Conservation (phyloP, 208 protist genomes). For the Porcisia hertigi region DNA sequence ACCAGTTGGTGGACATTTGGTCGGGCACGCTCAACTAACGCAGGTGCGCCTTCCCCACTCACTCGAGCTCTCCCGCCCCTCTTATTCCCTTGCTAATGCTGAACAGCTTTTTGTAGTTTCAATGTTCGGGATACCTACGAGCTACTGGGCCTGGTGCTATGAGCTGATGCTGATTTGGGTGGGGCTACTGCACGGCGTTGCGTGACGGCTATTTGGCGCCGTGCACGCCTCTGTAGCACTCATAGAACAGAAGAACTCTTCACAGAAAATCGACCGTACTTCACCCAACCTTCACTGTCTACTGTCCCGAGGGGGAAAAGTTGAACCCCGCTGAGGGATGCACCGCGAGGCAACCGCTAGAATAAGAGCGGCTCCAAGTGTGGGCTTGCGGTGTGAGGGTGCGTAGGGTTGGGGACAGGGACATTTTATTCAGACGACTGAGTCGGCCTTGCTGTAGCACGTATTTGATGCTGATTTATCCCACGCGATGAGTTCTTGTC, state of each 20-base stretch:
- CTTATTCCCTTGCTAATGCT: no score
- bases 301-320: not conserved
- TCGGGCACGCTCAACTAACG: conserved; percentile 26
- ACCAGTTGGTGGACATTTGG: conserved; percentile 42
- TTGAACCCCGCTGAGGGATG: not conserved
- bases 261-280: not conserved
- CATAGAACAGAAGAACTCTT: not conserved
- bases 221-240: not conserved
- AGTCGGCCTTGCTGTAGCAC: not conserved
- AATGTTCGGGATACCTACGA: no score
- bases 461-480: not conserved
- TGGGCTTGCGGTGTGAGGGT: not conserved
- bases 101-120: no score
- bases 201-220: not conserved
- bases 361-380: not conserved
- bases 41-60: not conserved
- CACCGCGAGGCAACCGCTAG: not conserved
- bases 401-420: not conserved
- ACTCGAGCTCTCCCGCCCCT: not conserved
- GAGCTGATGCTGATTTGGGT: not conserved
- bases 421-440: not conserved
- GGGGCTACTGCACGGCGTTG: not conserved
- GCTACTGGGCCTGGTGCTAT: not conserved
- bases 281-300: not conserved
- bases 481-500: not conserved